Percentiles rank a stretch among this genome's conserved stretches.
Conservation (phyloP, 2,329 filamentous ascomycete species). For the Tolypocladium guangdongense region DNA sequence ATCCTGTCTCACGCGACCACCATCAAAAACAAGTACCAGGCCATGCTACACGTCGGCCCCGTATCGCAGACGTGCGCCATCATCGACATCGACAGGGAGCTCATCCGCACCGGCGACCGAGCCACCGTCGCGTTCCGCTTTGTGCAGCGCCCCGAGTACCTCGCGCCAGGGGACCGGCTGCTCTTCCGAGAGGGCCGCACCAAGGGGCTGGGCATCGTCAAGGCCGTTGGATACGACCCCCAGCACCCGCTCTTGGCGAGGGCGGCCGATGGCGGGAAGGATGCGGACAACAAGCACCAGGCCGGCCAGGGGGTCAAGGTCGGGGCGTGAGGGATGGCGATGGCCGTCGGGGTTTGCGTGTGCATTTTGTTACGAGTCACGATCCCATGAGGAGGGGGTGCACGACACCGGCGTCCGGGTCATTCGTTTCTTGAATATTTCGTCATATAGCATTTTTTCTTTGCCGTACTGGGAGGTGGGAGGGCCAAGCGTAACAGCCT, state of each 20-base stretch:
- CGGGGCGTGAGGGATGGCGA: neutral
- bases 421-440: neutral
- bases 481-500: neutral
- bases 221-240: conserved; percentile 77
- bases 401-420: neutral
- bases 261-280: conserved; percentile 1
- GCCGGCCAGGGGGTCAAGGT: conserved; percentile 1
- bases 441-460: neutral
- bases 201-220: conserved; percentile 91
- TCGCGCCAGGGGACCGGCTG: conserved; percentile 78
- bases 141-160: conserved; percentile 85
- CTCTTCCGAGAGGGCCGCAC: conserved; percentile 91
- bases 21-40: conserved; percentile 93
- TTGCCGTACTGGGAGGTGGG: neutral
- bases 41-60: conserved; percentile 93
- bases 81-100: conserved; percentile 93
- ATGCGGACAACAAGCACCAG: neutral
- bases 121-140: conserved; percentile 91
- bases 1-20: conserved; percentile 95
- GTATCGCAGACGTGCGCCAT: conserved; percentile 94
- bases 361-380: neutral
- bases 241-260: conserved; percentile 28
- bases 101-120: conserved; percentile 89
- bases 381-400: neutral
- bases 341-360: neutral